A percentile compares a stretch with the other conserved stretches of the same genome.
Evolutionary conservation across 2,329 filamentous ascomycete genomes (phyloP).

Genomic region (Colletotrichum destructivum): DNA sequence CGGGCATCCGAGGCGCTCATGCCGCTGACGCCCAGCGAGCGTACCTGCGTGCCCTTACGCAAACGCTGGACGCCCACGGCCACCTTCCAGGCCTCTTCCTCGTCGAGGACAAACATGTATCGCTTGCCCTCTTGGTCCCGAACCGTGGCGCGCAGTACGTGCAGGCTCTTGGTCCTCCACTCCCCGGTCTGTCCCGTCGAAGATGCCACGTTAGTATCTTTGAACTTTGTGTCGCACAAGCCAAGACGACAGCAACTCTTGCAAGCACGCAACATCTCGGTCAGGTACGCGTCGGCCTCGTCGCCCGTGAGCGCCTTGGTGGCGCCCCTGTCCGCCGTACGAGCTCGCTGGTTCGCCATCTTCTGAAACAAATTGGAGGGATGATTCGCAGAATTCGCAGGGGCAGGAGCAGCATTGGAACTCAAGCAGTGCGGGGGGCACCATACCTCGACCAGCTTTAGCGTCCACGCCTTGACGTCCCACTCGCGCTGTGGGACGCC

Average conservation of each 20-base stretch:
- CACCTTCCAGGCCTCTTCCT: conserved; percentile 79
- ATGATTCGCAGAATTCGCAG: conserved; percentile 56
- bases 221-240: conserved; percentile 62
- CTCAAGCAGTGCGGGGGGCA: conserved; percentile 76
- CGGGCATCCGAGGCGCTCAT: conserved; percentile 70
- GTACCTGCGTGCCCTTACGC: conserved; percentile 72
- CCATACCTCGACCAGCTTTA: conserved; percentile 93
- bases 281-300: conserved; percentile 76
- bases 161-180: conserved; percentile 69
- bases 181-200: conserved; percentile 65
- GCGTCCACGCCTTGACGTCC: conserved; percentile 98
- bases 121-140: conserved; percentile 77
- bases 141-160: conserved; percentile 75
- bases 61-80: conserved; percentile 73
- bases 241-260: conserved; percentile 74
- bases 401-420: conserved; percentile 59
- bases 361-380: conserved; percentile 62
- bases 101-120: conserved; percentile 75
- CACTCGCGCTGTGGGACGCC: conserved; percentile 95
- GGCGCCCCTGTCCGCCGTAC: conserved; percentile 64
- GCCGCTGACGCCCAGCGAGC: conserved; percentile 71
- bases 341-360: conserved; percentile 60
- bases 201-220: conserved; percentile 58
- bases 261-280: conserved; percentile 75
- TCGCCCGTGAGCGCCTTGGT: conserved; percentile 71